These are phyloP conservation scores for Suillus sp. DNA, from an alignment of 768 basidiomycete species.

Conservation along the genomic window DNA sequence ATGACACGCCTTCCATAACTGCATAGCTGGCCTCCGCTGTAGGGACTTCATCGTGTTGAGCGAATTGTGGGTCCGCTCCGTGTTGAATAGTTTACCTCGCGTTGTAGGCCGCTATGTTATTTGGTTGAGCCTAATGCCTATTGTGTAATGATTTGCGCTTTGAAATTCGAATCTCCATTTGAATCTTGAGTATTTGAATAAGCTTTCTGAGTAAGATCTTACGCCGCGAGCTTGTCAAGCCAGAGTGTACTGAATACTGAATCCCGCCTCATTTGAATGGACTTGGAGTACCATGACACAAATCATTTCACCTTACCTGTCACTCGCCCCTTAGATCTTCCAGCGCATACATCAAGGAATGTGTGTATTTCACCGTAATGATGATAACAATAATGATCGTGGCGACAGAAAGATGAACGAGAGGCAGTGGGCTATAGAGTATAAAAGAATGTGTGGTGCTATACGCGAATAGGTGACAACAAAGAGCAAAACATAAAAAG, in stretches of 20 bases:
- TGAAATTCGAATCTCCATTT: neutral
- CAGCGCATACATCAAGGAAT: neutral
- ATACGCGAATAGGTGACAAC: neutral
- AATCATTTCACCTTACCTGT: neutral
- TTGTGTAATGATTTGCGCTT: neutral
- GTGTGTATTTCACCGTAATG: neutral
- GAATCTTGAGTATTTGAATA: neutral
- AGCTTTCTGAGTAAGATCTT: neutral
- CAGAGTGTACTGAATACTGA: neutral
- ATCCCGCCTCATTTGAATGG: neutral
- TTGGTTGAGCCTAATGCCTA: neutral
- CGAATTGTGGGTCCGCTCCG: constrained; percentile 2
- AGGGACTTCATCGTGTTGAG: constrained; percentile 1
- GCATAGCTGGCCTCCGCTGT: constrained; percentile 6
- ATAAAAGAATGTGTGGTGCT: neutral
- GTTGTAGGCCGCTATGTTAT: constrained; percentile 3
- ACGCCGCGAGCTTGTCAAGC: neutral
- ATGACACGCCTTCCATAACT: neutral
- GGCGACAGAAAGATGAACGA: neutral
- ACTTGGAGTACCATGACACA: neutral
- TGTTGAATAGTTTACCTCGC: constrained; percentile 7
- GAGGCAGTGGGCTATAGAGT: neutral
- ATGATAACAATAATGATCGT: neutral
- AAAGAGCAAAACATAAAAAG: neutral
- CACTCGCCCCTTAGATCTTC: neutral